Conservation (phyloP, 2,329 filamentous ascomycete species). For the Chrysoporthe puriensis region DNA sequence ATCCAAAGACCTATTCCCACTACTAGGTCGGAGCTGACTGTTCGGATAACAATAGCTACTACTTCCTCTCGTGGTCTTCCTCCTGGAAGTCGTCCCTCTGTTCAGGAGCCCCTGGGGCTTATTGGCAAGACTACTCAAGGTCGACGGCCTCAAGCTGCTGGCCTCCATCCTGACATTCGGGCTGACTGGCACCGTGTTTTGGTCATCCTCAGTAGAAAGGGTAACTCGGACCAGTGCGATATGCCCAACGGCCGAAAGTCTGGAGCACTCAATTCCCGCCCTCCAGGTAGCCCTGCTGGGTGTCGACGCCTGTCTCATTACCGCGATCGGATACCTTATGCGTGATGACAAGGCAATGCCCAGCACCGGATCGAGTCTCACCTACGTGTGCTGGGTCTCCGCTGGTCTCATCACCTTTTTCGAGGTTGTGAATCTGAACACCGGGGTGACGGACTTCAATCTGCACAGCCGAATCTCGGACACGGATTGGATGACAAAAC, state of each 20-base stretch:
- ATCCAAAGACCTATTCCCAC: background rate
- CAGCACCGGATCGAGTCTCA: background rate
- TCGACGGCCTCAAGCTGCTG: background rate
- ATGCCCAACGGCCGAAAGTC: background rate
- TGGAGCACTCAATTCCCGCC: background rate
- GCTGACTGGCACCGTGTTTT: background rate
- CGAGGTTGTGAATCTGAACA: background rate
- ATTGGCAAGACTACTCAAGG: background rate
- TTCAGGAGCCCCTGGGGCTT: background rate
- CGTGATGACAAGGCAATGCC: constrained; percentile 7
- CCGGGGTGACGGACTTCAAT: background rate
- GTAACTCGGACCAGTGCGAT: background rate
- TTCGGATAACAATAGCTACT: background rate
- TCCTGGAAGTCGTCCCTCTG: background rate
- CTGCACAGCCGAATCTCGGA: background rate
- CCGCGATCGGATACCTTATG: background rate
- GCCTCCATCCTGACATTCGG: background rate
- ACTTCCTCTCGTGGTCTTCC: background rate
- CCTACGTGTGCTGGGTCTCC: constrained; percentile 2
- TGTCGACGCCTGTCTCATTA: constrained; percentile 2
- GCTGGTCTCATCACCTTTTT: background rate
- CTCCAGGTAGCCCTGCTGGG: background rate
- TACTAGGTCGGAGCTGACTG: background rate
- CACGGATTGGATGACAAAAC: background rate
- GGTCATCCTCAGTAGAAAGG: background rate